phyloP scores from a whole-genome alignment of 176 grass and related monocot genomes.

The Urochloa ruziziensis region DNA sequence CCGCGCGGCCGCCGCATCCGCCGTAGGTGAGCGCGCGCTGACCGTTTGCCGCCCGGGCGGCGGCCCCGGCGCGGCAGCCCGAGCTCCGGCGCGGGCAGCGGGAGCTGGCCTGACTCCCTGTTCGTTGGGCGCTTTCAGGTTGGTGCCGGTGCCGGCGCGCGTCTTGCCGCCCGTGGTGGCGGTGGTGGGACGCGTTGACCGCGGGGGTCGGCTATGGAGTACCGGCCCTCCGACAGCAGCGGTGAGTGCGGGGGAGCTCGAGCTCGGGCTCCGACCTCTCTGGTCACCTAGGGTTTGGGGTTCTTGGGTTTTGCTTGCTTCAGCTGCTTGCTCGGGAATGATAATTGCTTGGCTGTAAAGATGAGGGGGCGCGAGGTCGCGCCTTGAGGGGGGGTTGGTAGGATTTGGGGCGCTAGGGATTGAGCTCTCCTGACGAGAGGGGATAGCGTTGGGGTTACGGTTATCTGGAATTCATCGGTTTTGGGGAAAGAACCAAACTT shows the following conservation, averaged over 20 bases:
- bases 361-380: not conserved
- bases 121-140: slow-evolving; percentile 28
- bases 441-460: not conserved
- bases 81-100: not conserved
- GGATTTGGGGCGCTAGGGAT: slow-evolving; percentile 31
- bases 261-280: not conserved
- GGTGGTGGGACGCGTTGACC: not conserved
- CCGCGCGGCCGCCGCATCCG: not conserved
- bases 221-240: slow-evolving; percentile 73
- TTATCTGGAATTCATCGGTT: not conserved
- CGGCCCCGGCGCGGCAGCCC: not conserved
- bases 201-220: slow-evolving; percentile 47
- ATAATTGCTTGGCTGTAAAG: not conserved
- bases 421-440: not conserved
- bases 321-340: not conserved
- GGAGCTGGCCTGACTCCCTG: not conserved
- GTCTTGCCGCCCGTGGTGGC: not conserved
- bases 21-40: slow-evolving; percentile 25
- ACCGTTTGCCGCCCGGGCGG: not conserved
- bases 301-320: slow-evolving; percentile 30
- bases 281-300: slow-evolving; percentile 8
- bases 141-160: not conserved
- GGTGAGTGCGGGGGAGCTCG: slow-evolving; percentile 47
- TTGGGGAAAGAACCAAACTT: not conserved
- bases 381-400: not conserved